Evolutionary conservation across 2,329 filamentous ascomycete species (phyloP), one percentile per base, ranked within the genome.

Genomic region (Pestalotiopsis sp.): DNA sequence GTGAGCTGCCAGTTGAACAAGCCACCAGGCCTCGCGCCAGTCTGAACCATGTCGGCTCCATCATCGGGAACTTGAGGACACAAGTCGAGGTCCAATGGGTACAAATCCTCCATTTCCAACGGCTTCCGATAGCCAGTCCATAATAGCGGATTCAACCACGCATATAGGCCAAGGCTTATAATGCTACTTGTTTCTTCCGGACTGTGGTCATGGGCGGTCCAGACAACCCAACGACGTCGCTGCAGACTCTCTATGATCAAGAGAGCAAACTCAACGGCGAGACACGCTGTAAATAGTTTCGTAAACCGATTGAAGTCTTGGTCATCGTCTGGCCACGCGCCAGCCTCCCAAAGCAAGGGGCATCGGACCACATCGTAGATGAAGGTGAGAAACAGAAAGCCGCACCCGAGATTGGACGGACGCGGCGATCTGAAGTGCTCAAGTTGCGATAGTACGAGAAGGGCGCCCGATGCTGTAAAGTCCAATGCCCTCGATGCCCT

Each of bases 161-260:
- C 75, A 69, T 80, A 81, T 1, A 79, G 65, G 13, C 76, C 72
- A 14, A 80, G 73, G 3, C 75, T 76, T 67, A 79, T 79, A 6
- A 81, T 70, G 4, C 78, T 77, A 31, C 75, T 77, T 4, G 75
- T 77, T 65, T 80, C 78, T 68, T 82, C 80, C 1, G 79, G 80
- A 60, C 74, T 76, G 65, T 71, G 70, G 4, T 68, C 59, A 59
- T 59, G 12, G 20, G 23, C 57, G 20, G 12, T 36, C 57, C 27
- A n/a, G 25, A 14, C 11, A 23, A 14, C 23, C 57, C 57, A 52
- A 12, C 3, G 14, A 3, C 45, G 45, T n/a, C 45, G 45, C n/a
- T 52, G 45, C 0, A 52, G 3, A 52, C 14, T 52, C 45, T 52
- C 45, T n/a, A 52, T 9, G 9, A 52, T n/a, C 17, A 52, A n/a